Conservation (phyloP, 371 early-diverging fungal genomes). For the Mortierella sp. region DNA sequence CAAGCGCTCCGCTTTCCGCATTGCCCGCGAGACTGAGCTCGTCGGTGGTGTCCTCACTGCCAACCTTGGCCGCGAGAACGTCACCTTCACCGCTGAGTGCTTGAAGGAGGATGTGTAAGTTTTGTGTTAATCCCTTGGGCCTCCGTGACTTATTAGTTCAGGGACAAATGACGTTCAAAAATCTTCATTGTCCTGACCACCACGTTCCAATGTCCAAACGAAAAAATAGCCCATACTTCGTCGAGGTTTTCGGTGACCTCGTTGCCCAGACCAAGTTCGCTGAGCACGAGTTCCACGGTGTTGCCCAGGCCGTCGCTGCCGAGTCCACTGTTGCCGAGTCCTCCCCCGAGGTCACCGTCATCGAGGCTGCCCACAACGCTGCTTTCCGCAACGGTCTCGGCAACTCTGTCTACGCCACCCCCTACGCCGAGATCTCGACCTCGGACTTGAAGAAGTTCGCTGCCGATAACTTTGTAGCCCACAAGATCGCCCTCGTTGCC, state of each 20-base stretch:
- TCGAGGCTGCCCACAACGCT: conserved; percentile 89
- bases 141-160: not conserved
- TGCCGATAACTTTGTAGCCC: conserved; percentile 75
- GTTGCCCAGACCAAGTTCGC: conserved; percentile 86
- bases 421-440: conserved; percentile 68
- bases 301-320: conserved; percentile 74
- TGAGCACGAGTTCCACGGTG: conserved; percentile 89
- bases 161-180: not conserved
- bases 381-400: conserved; percentile 97
- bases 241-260: conserved; percentile 86
- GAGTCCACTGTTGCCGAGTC: conserved; percentile 81
- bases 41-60: conserved; percentile 91
- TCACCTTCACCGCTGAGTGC: conserved; percentile 91
- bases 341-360: conserved; percentile 75
- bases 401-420: conserved; percentile 90
- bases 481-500: conserved; percentile 89
- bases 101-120: conserved; percentile 93
- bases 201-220: not conserved
- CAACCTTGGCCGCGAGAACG: conserved; percentile 86
- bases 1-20: conserved; percentile 90
- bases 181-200: no score
- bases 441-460: conserved; percentile 84
- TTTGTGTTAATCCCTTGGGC: not conserved
- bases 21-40: conserved; percentile 93
- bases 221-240: conserved; percentile 84